phyloP scores from a whole-genome alignment of 177 flowering plant species.

The Vitis hybrid region DNA sequence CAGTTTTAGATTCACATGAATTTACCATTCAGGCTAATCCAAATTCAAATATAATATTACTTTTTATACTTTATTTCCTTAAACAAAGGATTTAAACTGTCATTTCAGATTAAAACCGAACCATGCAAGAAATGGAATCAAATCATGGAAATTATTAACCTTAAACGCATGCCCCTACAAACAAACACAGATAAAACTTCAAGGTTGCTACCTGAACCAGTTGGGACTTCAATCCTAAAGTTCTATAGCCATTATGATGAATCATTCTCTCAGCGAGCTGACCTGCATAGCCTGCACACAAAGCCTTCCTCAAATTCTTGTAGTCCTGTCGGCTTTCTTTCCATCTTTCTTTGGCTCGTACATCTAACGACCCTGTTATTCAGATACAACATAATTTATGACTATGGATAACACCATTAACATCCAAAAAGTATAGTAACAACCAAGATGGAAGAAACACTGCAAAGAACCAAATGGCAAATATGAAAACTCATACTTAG shows the following conservation, averaged over 20 bases:
- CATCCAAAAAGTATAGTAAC: background rate
- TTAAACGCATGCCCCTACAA: background rate
- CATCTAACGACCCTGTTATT: slow-evolving; percentile 69
- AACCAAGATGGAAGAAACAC: background rate
- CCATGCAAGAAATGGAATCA: background rate
- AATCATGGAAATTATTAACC: background rate
- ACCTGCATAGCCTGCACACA: slow-evolving; percentile 75
- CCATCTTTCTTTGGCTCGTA: slow-evolving; percentile 42
- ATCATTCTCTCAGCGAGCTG: slow-evolving; percentile 94
- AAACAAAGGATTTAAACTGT: background rate
- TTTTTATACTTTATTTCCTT: background rate
- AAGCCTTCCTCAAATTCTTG: slow-evolving; percentile 76
- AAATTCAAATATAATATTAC: too few relatives aligned
- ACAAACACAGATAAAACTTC: background rate
- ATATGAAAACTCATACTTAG: too few relatives aligned
- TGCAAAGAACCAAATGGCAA: too few relatives aligned
- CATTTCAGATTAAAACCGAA: background rate
- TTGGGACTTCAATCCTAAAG: slow-evolving; percentile 77
- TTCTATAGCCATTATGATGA: slow-evolving; percentile 88
- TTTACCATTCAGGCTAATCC: background rate
- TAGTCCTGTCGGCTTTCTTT: slow-evolving; percentile 50
- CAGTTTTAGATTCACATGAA: background rate
- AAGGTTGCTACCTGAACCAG: slow-evolving; percentile 68
- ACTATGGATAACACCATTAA: background rate
- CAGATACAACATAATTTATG: background rate